phyloP scores from a whole-genome alignment of 2,329 filamentous ascomycete genomes.

The Epichloe aotearoae region DNA sequence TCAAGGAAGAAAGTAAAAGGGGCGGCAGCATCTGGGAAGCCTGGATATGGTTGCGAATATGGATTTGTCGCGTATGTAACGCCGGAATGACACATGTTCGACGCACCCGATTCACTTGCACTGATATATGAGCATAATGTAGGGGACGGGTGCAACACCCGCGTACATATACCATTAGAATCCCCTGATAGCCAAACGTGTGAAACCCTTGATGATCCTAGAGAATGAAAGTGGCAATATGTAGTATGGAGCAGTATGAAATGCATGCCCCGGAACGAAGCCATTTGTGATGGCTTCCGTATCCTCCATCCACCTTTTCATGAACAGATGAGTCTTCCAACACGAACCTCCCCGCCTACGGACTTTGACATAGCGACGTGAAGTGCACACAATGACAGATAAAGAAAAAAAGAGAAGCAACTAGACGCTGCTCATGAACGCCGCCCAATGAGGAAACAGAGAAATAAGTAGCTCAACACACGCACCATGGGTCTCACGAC shows the following conservation, averaged over 20 bases:
- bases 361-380: background rate
- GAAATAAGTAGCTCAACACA: background rate
- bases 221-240: background rate
- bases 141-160: background rate
- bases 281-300: background rate
- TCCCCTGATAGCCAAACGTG: background rate
- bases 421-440: background rate
- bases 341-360: background rate
- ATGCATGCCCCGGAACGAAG: too few relatives aligned
- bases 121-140: background rate
- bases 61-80: slow-evolving; percentile 4
- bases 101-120: background rate
- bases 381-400: background rate
- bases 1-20: too few relatives aligned
- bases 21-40: background rate
- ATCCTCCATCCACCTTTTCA: background rate
- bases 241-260: too few relatives aligned
- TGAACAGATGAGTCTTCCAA: background rate
- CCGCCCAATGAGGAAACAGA: background rate
- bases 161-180: background rate
- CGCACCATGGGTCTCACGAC: background rate
- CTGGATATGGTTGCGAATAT: background rate
- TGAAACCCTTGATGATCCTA: background rate
- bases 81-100: slow-evolving; percentile 6
- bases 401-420: background rate